Evolutionary conservation across 2,329 filamentous ascomycete species (phyloP).

Genomic region (Fusarium sp.): DNA sequence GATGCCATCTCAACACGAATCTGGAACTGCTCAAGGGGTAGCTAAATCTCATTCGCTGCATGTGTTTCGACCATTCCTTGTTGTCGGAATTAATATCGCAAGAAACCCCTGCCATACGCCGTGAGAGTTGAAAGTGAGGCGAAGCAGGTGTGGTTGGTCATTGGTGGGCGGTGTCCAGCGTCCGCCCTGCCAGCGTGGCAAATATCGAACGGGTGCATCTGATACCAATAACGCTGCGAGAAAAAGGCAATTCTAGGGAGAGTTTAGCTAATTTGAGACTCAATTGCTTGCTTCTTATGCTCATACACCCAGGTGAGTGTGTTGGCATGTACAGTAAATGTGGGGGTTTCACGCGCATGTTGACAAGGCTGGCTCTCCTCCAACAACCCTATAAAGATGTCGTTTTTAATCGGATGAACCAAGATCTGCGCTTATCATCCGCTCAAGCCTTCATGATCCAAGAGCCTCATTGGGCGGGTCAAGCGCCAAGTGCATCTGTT

Average conservation of each 20-base stretch:
- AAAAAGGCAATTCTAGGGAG: constrained; percentile 4
- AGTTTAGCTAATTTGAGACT: constrained; percentile 6
- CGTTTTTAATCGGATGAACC: constrained; percentile 21
- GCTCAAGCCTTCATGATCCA: constrained; percentile 22
- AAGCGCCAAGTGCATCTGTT: constrained; percentile 38
- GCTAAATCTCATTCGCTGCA: constrained; percentile 36
- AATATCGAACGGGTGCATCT: constrained; percentile 40
- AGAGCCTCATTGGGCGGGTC: constrained; percentile 29
- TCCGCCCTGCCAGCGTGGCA: constrained; percentile 48
- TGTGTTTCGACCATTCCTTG: constrained; percentile 41
- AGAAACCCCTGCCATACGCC: constrained; percentile 42
- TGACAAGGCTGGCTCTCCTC: constrained; percentile 22
- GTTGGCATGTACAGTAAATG: constrained; percentile 8
- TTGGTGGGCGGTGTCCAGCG: constrained; percentile 40
- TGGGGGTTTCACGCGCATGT: constrained; percentile 10
- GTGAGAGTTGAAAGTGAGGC: constrained; percentile 46
- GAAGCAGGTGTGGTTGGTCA: constrained; percentile 43
- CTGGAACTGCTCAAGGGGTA: constrained; percentile 38
- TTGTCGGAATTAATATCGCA: constrained; percentile 39
- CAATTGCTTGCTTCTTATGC: constrained; percentile 9
- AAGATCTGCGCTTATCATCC: constrained; percentile 38
- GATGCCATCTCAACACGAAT: constrained; percentile 33
- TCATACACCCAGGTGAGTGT: constrained; percentile 3
- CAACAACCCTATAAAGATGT: constrained; percentile 1
- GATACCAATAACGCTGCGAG: constrained; percentile 26